phyloP scores from a whole-genome alignment of 768 basidiomycete genomes.

The Boletus rubroflammeus region DNA sequence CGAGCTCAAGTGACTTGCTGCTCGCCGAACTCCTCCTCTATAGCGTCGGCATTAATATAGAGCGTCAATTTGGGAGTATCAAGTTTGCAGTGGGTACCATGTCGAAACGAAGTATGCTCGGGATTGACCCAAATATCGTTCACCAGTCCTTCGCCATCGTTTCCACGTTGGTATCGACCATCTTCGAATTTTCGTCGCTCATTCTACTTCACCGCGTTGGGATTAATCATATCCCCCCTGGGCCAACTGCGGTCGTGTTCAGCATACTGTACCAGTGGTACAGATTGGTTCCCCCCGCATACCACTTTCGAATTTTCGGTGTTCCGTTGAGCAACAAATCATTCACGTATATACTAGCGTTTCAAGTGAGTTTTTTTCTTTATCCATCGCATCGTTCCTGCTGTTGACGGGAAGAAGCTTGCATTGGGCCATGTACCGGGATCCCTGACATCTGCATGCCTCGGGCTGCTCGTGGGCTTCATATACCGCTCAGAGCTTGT shows the following conservation, averaged over 20 bases:
- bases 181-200: constrained; percentile 63
- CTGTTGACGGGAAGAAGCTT: constrained; percentile 44
- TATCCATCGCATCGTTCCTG: not conserved
- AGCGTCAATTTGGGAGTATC: constrained; percentile 80
- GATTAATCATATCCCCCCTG: constrained; percentile 71
- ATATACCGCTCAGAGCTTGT: constrained; percentile 83
- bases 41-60: constrained; percentile 65
- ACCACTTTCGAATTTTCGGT: constrained; percentile 74
- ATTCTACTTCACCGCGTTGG: constrained; percentile 63
- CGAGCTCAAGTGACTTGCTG: constrained; percentile 84
- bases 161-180: constrained; percentile 60
- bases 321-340: constrained; percentile 73
- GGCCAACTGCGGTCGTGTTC: constrained; percentile 74
- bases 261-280: constrained; percentile 81
- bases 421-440: constrained; percentile 64
- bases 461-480: constrained; percentile 70
- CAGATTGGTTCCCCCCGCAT: constrained; percentile 70
- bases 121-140: constrained; percentile 5
- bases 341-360: constrained; percentile 65
- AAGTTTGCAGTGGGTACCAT: constrained; percentile 75
- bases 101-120: not conserved
- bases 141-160: constrained; percentile 74
- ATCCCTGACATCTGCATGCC: constrained; percentile 54
- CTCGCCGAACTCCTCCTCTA: constrained; percentile 72
- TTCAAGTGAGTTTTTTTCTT: constrained; percentile 49